Conservation (phyloP, 768 basidiomycete genomes). For the Exsudoporus frostii region DNA sequence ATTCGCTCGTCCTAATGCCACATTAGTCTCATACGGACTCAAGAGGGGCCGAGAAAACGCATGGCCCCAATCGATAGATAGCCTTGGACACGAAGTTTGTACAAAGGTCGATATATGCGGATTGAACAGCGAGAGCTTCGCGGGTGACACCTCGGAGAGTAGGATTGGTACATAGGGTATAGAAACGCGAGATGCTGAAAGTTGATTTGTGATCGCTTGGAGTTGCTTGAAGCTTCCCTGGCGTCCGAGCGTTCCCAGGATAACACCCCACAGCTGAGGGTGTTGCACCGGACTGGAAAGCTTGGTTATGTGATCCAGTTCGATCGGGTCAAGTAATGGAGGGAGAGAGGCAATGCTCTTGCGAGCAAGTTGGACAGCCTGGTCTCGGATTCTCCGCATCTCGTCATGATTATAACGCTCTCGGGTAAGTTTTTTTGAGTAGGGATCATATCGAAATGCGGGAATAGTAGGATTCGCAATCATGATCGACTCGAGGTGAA, state of each 20-base stretch:
- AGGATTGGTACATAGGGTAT: conserved; percentile 88
- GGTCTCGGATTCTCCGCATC: conserved; percentile 74
- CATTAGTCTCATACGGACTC: conserved; percentile 90
- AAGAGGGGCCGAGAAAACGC: conserved; percentile 88
- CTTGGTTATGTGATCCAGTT: conserved; percentile 16
- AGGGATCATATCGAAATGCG: conserved; percentile 97
- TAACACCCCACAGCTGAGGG: conserved; percentile 72
- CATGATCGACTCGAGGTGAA: conserved; percentile 99
- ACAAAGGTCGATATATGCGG: conserved; percentile 85
- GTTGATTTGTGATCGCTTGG: conserved; percentile 75
- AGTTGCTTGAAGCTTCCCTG: conserved; percentile 93
- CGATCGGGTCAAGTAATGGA: conserved; percentile 4
- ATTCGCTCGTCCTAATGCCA: conserved; percentile 63
- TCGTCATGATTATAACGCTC: conserved; percentile 87
- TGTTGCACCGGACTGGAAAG: conserved; percentile 12
- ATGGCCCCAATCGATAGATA: conserved; percentile 99
- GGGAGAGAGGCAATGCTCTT: conserved; percentile 49
- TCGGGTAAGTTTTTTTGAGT: conserved; percentile 93
- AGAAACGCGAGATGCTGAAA: conserved; percentile 47
- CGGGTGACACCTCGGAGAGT: conserved; percentile 94
- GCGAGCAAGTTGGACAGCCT: conserved; percentile 74
- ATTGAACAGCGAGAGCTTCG: conserved; percentile 82
- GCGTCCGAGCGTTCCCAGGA: conserved; percentile 90
- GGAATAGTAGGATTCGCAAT: conserved; percentile 96
- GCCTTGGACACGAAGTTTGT: conserved; percentile 93